Evolutionary conservation across 2,329 filamentous ascomycete species (phyloP).

Genomic region (Exophiala bonariae): DNA sequence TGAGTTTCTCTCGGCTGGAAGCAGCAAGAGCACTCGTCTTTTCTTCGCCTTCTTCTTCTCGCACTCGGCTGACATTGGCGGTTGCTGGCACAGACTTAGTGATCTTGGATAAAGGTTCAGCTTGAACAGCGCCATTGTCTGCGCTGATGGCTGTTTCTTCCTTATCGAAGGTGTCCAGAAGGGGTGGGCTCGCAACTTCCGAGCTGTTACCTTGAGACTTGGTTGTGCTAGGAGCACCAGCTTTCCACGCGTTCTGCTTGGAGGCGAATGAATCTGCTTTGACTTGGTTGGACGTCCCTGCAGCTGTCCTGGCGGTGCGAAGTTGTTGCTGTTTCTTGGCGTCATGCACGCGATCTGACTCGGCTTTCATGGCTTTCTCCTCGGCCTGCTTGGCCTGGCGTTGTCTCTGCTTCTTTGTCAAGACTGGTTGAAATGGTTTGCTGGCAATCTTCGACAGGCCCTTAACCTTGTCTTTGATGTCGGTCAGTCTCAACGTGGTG

Average conservation of each 20-base stretch:
- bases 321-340: conserved; percentile 77
- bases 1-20: conserved; percentile 17
- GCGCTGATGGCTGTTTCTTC: conserved; percentile 2
- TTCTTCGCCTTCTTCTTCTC: conserved; percentile 19
- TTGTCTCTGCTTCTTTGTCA: conserved; percentile 95
- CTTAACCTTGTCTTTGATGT: conserved; percentile 56
- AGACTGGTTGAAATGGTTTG: conserved; percentile 65
- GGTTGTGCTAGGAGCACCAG: conserved; percentile 30
- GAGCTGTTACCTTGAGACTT: conserved; percentile 10
- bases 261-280: conserved; percentile 56
- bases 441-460: conserved; percentile 60
- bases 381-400: conserved; percentile 86
- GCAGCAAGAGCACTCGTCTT: conserved; percentile 18
- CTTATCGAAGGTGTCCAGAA: conserved; percentile 47
- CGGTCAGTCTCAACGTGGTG: conserved; percentile 75
- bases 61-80: conserved; percentile 10
- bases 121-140: conserved; percentile 17
- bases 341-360: conserved; percentile 77
- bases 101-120: conserved; percentile 14
- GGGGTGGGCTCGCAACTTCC: conserved; percentile 28
- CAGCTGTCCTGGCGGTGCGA: conserved; percentile 75
- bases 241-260: conserved; percentile 57
- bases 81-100: conserved; percentile 7
- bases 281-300: conserved; percentile 80
- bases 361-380: conserved; percentile 71